A percentile compares a stretch with the other conserved stretches of the same genome.
These are phyloP conservation scores for Glycine tomentella DNA, from an alignment of 306 rosid species.

Conservation along the genomic window DNA sequence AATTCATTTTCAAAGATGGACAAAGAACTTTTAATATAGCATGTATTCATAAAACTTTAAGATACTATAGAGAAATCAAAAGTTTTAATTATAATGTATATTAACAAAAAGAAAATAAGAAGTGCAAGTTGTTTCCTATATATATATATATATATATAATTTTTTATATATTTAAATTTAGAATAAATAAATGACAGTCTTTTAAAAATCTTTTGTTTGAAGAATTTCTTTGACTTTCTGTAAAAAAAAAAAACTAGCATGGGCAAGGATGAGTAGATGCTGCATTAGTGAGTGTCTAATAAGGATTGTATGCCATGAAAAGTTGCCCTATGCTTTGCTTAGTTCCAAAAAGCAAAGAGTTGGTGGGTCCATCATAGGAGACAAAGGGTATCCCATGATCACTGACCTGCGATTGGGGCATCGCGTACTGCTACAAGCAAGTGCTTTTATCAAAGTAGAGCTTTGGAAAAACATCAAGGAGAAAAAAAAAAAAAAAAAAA, in stretches of 20 bases:
- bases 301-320: slow-evolving; percentile 50
- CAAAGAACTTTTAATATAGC: too few relatives aligned
- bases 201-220: not conserved
- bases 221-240: slow-evolving; percentile 3
- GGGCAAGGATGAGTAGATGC: slow-evolving; percentile 19
- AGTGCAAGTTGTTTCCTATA: too few relatives aligned
- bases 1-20: too few relatives aligned
- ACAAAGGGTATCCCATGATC: slow-evolving; percentile 90
- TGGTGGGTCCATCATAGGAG: slow-evolving; percentile 70
- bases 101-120: too few relatives aligned
- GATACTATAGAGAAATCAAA: too few relatives aligned
- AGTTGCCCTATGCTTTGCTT: slow-evolving; percentile 39
- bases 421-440: slow-evolving; percentile 49
- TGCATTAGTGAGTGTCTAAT: slow-evolving; percentile 32
- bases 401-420: slow-evolving; percentile 67
- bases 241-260: not conserved
- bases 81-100: too few relatives aligned
- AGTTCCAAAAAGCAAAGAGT: slow-evolving; percentile 51
- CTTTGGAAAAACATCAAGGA: slow-evolving; percentile 42
- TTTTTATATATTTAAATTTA: too few relatives aligned
- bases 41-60: too few relatives aligned
- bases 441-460: slow-evolving; percentile 53
- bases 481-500: not conserved
- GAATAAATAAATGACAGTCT: too few relatives aligned
- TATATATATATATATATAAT: too few relatives aligned